Conservation (phyloP, 352 stramenopile species). For the Phytophthora rubi region DNA sequence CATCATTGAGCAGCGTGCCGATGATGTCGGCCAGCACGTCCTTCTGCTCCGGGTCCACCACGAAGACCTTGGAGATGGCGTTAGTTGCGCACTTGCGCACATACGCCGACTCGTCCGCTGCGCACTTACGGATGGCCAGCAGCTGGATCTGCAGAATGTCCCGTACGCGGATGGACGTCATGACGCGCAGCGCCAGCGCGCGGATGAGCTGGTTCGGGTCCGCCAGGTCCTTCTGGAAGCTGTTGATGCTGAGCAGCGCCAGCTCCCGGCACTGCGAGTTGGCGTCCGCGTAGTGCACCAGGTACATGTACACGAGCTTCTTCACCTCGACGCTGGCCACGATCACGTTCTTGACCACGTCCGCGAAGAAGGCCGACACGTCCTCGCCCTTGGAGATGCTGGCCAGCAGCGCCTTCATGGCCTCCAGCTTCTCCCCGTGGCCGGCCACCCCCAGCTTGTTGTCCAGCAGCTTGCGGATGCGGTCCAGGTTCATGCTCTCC, state of each 20-base stretch:
- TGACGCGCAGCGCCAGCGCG: constrained; percentile 94
- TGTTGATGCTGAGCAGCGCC: constrained; percentile 97
- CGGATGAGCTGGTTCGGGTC: constrained; percentile 95
- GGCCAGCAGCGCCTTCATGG: constrained; percentile 98
- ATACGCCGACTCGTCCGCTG: constrained; percentile 94
- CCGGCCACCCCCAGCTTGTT: constrained; percentile 89
- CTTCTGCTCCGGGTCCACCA: constrained; percentile 89
- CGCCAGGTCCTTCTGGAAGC: constrained; percentile 98
- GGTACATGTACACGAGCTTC: constrained; percentile 99
- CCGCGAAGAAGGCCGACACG: constrained; percentile 97
- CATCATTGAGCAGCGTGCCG: constrained; percentile 93
- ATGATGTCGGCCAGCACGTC: constrained; percentile 94
- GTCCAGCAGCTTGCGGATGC: constrained; percentile 88
- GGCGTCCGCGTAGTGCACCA: constrained; percentile 98
- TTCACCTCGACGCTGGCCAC: constrained; percentile 97
- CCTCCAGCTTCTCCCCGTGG: constrained; percentile 92
- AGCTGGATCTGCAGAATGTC: constrained; percentile 99
- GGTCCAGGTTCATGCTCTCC: constrained; percentile 94
- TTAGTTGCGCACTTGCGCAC: constrained; percentile 98
- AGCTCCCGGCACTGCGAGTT: constrained; percentile 96
- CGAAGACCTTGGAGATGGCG: constrained; percentile 95
- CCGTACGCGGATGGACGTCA: constrained; percentile 97
- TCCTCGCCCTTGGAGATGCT: constrained; percentile 98
- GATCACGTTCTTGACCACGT: constrained; percentile 97
- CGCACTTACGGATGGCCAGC: constrained; percentile 94